Evolutionary conservation across 148 eudicot species (phyloP), one percentile per base, ranked within the genome.

Genomic region (Rhododendron vialii): DNA sequence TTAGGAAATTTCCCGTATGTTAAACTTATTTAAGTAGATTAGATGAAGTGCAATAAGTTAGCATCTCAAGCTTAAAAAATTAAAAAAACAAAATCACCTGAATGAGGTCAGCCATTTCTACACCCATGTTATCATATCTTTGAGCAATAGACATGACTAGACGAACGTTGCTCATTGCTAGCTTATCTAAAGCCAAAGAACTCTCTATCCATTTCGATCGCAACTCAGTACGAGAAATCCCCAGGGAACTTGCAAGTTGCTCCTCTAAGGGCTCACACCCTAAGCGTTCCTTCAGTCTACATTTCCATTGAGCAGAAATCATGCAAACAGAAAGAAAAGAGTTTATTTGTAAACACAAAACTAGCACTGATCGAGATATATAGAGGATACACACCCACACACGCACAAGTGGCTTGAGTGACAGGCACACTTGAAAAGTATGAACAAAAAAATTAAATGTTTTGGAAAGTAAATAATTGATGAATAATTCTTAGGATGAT

Each of bases 131-230:
- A 73, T 92, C 95, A 65, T 94, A 97, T 88, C 91, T 93, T 83
- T 95, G 96, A 79, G 99, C 99, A 86, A 97, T 94, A 43, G 98
- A 94, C 96, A 94, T 93, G 88, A 97, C 99, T 73, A 97, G 93
- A 81, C 99, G 98, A 81, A 95, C 92, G 88, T 97, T 97, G 92
- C 98, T 95, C 98, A 95, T 94, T 36, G 95, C 92, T 87, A 95
- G 92, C 88, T 92, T 94, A 86, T 95, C 98, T 92, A 95, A 93
- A 76, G 99, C 99, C 88, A 97, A 92, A 83, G 91, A 87, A 86
- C 93, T 93, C 89, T 97, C 98, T 13, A 93, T 92, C 86, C 90
- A 71, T 89, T 93, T 92, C 18, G 93, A 83, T 86, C 92, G 93
- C 77, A 97, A 88, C 84, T 92, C 94, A 81, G 93, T 86, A 50